Conservation (phyloP, 1,284 basidiomycete species). For the Cerioporus squamosus region DNA sequence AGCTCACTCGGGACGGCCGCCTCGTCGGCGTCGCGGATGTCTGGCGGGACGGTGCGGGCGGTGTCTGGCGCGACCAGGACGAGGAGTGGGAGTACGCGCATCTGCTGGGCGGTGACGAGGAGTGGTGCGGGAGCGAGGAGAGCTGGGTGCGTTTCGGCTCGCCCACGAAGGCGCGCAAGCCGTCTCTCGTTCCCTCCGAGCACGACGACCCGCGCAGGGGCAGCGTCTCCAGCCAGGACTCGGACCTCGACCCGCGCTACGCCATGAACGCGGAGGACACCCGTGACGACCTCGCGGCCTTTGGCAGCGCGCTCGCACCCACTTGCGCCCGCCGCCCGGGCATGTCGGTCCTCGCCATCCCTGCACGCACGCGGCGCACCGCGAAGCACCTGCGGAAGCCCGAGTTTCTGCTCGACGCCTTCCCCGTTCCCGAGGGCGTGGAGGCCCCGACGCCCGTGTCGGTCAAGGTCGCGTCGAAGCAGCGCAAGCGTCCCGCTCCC, state of each 20-base stretch:
- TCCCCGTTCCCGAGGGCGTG: conserved; percentile 31
- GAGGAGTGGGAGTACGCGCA: conserved; percentile 71
- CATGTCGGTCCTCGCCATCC: conserved; percentile 37
- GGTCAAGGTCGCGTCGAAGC: conserved; percentile 15
- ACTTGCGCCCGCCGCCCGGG: conserved; percentile 32
- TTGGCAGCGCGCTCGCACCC: conserved; percentile 31
- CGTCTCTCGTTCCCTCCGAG: conserved; percentile 8
- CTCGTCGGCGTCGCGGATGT: conserved; percentile 50
- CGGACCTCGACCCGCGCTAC: conserved; percentile 54
- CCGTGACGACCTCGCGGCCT: conserved; percentile 39
- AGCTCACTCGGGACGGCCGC: conserved; percentile 29
- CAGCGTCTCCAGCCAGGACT: conserved; percentile 53
- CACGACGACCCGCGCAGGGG: conserved; percentile 44
- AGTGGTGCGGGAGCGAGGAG: conserved; percentile 26
- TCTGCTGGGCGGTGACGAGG: conserved; percentile 47
- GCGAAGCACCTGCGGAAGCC: conserved; percentile 39
- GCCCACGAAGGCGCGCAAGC: conserved; percentile 18
- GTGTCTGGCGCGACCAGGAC: conserved; percentile 72
- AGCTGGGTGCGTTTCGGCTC: conserved; percentile 36
- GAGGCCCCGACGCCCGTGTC: background rate
- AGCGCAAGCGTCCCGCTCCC: conserved; percentile 32
- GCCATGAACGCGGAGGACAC: conserved; percentile 47
- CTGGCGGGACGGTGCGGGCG: conserved; percentile 61
- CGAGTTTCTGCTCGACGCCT: conserved; percentile 36
- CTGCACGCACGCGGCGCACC: conserved; percentile 35